These are phyloP conservation scores for Calonectria montana DNA, from an alignment of 2,329 filamentous ascomycete genomes.

Conservation along the genomic window DNA sequence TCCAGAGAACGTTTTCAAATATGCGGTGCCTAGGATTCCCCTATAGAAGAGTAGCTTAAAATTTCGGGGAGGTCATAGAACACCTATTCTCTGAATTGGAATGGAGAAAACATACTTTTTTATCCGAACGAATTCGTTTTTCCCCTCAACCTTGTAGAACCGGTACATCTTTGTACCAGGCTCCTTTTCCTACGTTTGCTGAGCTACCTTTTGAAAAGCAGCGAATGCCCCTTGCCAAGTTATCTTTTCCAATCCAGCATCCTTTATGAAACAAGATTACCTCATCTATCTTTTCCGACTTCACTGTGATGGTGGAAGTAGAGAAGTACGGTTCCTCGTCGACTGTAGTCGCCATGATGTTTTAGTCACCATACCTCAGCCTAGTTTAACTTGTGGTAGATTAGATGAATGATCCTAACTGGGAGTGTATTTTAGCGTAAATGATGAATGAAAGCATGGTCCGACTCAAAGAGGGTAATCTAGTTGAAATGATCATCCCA, in stretches of 20 bases:
- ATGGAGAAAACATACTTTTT: slow-evolving; percentile 9
- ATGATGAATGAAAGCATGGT: no score
- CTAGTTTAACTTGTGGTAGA: no score
- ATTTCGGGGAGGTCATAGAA: no score
- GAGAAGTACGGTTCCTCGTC: not conserved
- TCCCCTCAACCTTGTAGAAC: slow-evolving; percentile 26
- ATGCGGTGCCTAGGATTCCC: not conserved
- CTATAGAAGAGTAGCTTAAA: not conserved
- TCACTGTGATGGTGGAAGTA: not conserved
- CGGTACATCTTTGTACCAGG: slow-evolving; percentile 27
- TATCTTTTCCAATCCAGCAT: not conserved
- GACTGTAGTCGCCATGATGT: not conserved
- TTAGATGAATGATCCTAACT: no score
- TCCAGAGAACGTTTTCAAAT: not conserved
- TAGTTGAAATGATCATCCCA: no score
- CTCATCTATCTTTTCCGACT: slow-evolving; percentile 7
- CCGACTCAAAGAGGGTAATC: no score
- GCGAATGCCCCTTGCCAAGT: not conserved
- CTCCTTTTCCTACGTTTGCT: not conserved
- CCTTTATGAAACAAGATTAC: not conserved
- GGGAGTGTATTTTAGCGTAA: no score
- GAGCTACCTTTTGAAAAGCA: not conserved
- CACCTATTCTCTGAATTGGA: not conserved
- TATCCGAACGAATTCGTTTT: slow-evolving; percentile 29
- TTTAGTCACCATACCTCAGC: not conserved